Percentiles rank a stretch among this genome's conserved stretches.
Conservation (phyloP, 306 rosid genomes). For the Pachyrhizus erosus region DNA sequence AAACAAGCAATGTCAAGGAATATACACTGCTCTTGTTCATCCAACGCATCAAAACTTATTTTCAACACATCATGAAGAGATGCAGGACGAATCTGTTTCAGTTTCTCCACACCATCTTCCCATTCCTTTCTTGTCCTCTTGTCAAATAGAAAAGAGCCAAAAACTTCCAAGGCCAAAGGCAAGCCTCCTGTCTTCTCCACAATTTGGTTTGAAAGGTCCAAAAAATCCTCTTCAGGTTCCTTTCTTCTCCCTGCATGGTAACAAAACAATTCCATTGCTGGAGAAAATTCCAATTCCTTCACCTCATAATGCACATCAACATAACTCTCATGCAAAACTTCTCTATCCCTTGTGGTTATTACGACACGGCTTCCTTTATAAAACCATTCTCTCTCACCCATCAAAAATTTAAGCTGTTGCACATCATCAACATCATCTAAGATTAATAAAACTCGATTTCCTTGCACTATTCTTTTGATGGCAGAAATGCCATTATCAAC, state of each 20-base stretch:
- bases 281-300: conserved; percentile 37
- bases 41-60: conserved; percentile 59
- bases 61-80: conserved; percentile 57
- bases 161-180: conserved; percentile 69
- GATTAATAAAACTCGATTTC: conserved; percentile 54
- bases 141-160: conserved; percentile 56
- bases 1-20: conserved; percentile 70
- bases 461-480: conserved; percentile 25
- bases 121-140: conserved; percentile 52
- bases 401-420: conserved; percentile 41
- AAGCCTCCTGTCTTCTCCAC: conserved; percentile 57
- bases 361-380: conserved; percentile 58
- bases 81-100: conserved; percentile 43
- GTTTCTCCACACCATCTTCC: conserved; percentile 52
- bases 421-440: conserved; percentile 61
- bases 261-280: conserved; percentile 54
- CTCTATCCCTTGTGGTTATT: conserved; percentile 57
- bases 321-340: conserved; percentile 33
- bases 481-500: conserved; percentile 24
- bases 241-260: conserved; percentile 57
- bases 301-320: conserved; percentile 51
- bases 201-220: conserved; percentile 44
- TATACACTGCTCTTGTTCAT: conserved; percentile 51
- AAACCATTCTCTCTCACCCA: conserved; percentile 50
- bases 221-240: conserved; percentile 37